A percentile compares a stretch with the other conserved stretches of the same genome.
phyloP scores from a whole-genome alignment of 2,329 filamentous ascomycete genomes.

The Aspergillus hortae region DNA sequence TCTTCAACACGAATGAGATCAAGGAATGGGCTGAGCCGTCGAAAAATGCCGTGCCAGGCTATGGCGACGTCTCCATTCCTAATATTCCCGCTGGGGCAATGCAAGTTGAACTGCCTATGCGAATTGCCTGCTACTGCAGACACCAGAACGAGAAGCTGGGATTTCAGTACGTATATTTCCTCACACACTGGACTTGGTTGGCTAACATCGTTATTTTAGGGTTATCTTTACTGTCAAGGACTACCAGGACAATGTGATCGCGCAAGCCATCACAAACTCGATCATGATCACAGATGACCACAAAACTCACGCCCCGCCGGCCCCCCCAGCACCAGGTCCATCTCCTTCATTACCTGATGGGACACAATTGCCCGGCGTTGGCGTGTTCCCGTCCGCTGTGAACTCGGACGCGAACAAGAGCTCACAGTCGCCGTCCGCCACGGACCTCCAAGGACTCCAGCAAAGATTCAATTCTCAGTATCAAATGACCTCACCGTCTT shows the following conservation, averaged over 20 bases:
- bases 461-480: constrained; percentile 48
- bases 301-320: constrained; percentile 67
- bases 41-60: constrained; percentile 50
- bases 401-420: constrained; percentile 28
- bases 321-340: constrained; percentile 30
- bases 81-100: constrained; percentile 56
- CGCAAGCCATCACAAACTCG: constrained; percentile 78
- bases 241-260: constrained; percentile 68
- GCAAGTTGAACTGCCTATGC: constrained; percentile 84
- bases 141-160: constrained; percentile 92
- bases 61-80: constrained; percentile 27
- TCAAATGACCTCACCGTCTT: constrained; percentile 37
- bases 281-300: constrained; percentile 99
- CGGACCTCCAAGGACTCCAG: constrained; percentile 60
- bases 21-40: constrained; percentile 73
- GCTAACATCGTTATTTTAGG: constrained; percentile 24
- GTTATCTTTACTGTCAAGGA: constrained; percentile 96
- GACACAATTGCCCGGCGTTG: constrained; percentile 41
- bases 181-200: not conserved
- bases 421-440: constrained; percentile 53
- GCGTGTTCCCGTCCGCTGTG: constrained; percentile 39
- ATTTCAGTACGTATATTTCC: constrained; percentile 55
- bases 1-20: constrained; percentile 86
- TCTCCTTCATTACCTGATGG: constrained; percentile 35
- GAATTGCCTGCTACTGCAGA: constrained; percentile 94